phyloP scores from a whole-genome alignment of 2,329 filamentous ascomycete genomes.

The Stagonosporopsis rhizophila region DNA sequence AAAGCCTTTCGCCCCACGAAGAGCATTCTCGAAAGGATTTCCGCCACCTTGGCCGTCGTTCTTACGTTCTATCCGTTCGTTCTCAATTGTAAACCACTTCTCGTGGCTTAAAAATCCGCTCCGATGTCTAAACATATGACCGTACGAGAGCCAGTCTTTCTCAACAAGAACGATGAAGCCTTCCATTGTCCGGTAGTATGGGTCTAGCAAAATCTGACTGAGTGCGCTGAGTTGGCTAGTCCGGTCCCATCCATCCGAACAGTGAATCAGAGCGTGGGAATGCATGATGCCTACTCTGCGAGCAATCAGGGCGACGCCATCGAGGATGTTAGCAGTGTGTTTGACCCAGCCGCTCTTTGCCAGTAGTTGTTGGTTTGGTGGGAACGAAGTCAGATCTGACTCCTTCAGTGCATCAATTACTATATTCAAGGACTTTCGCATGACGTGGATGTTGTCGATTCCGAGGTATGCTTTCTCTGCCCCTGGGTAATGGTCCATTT shows the following conservation, averaged over 20 bases:
- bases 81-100: slow-evolving; percentile 91
- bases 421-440: slow-evolving; percentile 87
- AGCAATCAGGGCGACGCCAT: slow-evolving; percentile 84
- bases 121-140: slow-evolving; percentile 96
- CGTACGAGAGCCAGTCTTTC: slow-evolving; percentile 98
- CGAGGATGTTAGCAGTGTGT: slow-evolving; percentile 83
- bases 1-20: slow-evolving; percentile 85
- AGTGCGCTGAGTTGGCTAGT: slow-evolving; percentile 93
- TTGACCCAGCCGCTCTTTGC: slow-evolving; percentile 88
- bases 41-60: slow-evolving; percentile 54
- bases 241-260: slow-evolving; percentile 97
- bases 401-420: slow-evolving; percentile 92
- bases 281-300: slow-evolving; percentile 89
- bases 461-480: slow-evolving; percentile 90
- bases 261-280: slow-evolving; percentile 95
- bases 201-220: slow-evolving; percentile 91
- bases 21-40: slow-evolving; percentile 84
- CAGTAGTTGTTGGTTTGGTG: slow-evolving; percentile 81
- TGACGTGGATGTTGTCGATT: slow-evolving; percentile 98
- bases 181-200: slow-evolving; percentile 91
- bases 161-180: slow-evolving; percentile 94
- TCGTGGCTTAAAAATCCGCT: slow-evolving; percentile 87
- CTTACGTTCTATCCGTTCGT: slow-evolving; percentile 70
- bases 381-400: slow-evolving; percentile 82
- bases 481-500: slow-evolving; percentile 96